Base-by-base conservation (phyloP, 306 rosid species). In the Arachis stenosperma region DNA sequence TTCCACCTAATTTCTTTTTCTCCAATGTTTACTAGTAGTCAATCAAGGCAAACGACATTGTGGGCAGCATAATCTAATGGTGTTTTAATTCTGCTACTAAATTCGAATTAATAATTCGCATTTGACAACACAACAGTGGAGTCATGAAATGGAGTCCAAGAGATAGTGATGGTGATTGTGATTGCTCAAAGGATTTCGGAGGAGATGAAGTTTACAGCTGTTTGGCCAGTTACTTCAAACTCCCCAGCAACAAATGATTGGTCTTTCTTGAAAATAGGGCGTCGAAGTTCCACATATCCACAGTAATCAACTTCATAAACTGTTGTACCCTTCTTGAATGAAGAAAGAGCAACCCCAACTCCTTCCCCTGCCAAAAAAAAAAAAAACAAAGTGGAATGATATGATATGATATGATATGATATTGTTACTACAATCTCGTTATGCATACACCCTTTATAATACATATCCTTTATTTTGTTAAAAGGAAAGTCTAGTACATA, bases 281-380 rank as follows among this genome's bases (percentile, higher is more conserved):
- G 89, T 76, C 79, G 81, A 17, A 93, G 88, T 69, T 84, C 81
- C n/a, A 86, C 79, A 75, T 84, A 85, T 33, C 86, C 91, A 67
- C 99, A 94, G 43, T 94, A 94, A 1, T 88, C 84, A 47, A 83
- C 92, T 27, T 80, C 88, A 44, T 76, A 81, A 3, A 89, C 96
- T 0, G 61, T 62, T 41, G 78, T 59, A 4, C 79, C 89, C 79
- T 84, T 75, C 79, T 61, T 70, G 86, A 82, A 88, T 2, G 80
- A 39, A 56, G 93, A 67, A 36, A 88, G 63, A 2, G 97, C 87
- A 65, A 88, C 86, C 30, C 88, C 96, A 54, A 94, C 93, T 61
- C 90, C 99, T 86, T 94, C 99, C 44, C 91, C 97, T 91, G 73
- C 74, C 69, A 41, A 74, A 74, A 71, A 41, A 74, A 74, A 71